Base-by-base conservation (phyloP, 176 grass and related monocot genomes). In the Puya raimondii region DNA sequence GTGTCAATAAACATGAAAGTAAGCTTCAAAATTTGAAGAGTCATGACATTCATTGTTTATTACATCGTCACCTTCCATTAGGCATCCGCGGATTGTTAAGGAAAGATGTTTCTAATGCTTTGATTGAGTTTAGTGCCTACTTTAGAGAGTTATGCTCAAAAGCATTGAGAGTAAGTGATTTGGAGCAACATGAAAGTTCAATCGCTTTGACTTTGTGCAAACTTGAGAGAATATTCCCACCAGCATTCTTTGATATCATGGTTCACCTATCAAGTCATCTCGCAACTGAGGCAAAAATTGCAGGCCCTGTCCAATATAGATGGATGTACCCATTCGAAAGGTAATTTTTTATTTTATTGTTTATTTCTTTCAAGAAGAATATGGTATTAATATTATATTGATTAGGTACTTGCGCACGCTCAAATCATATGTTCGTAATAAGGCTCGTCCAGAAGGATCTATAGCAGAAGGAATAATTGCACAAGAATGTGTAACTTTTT, bases 91-190 rank as follows among this genome's bases (percentile, higher is more conserved):
- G 10, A 64, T 18, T 64, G 7, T 64, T 64, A 11, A n/a, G 18
- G 9, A 64, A 64, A 14, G 6, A 64, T 64, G 9, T 64, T 18
- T 64, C 7, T 10, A 18, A n/a, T 64, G 7, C 22, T 7, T 18
- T 64, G 1, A 64, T 64, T 2, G 17, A 67, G 12, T 67, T 67
- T 22, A 33, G 64, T 12, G 15, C 23, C 64, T 67, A 27, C 9
- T 67, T 67, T 22, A 67, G 17, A 67, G 64, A 67, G 3, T 67
- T 67, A 22, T 67, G 64, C n/a, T 29, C n/a, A 27, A 67, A 67
- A 67, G 4, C n/a, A 67, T 27, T 67, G 23, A 66, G 64, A 1
- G 0, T 29, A 2, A 67, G 42, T 7, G n/a, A 67, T 11, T n/a
- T 66, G 10, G 12, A 10, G 21, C 4, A 18, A 26, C 33, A 20